Percentiles rank a stretch among this genome's conserved stretches.
These are phyloP conservation scores for Avena insularis DNA, from an alignment of 176 grass and related monocot species.

Conservation along the genomic window DNA sequence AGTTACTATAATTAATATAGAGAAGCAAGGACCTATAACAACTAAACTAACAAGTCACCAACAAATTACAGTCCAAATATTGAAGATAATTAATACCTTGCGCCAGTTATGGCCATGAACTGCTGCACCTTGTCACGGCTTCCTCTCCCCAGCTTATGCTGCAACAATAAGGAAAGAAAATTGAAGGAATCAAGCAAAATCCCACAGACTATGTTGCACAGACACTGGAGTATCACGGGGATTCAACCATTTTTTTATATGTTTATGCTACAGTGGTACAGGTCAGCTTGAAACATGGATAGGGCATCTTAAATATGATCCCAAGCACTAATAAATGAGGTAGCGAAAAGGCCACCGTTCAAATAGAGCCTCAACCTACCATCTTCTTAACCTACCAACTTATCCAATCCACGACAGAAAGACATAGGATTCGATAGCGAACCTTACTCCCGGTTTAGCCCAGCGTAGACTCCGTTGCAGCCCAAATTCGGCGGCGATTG, in stretches of 20 bases:
- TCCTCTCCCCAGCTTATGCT: conserved; percentile 99
- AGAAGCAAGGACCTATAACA: background rate
- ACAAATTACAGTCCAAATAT: conserved; percentile 27
- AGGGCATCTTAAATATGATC: background rate
- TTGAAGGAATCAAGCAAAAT: conserved; percentile 23
- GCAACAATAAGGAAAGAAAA: conserved; percentile 11
- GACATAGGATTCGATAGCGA: background rate
- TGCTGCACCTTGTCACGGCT: conserved; percentile 97
- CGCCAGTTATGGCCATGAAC: conserved; percentile 96
- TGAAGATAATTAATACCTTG: conserved; percentile 47
- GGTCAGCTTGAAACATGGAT: background rate
- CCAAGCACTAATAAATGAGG: background rate
- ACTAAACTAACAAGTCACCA: background rate
- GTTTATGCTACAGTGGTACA: background rate
- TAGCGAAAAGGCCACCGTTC: background rate
- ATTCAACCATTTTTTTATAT: background rate
- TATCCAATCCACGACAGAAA: conserved; percentile 7
- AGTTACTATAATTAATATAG: conserved; percentile 6
- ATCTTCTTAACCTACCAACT: background rate
- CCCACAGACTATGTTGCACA: background rate
- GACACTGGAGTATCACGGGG: background rate
- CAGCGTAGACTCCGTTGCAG: background rate
- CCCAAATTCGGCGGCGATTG: background rate
- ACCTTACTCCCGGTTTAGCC: background rate
- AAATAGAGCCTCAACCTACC: background rate